Conservation (phyloP, 2,329 filamentous ascomycete genomes). For the Parastagonospora avenae region DNA sequence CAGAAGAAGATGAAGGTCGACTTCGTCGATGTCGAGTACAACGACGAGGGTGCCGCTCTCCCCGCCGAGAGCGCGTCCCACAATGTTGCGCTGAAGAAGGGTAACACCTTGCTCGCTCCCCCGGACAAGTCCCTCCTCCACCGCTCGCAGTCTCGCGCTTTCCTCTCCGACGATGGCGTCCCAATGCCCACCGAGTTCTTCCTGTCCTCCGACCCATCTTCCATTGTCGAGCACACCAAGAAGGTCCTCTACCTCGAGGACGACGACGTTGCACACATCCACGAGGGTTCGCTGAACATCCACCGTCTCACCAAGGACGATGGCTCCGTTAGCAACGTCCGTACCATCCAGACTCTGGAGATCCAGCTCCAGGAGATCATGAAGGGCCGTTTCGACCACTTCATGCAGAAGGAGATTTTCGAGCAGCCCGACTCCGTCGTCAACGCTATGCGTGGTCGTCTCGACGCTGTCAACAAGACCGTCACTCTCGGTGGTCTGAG, state of each 20-base stretch:
- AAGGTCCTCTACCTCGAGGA: slow-evolving; percentile 99
- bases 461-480: slow-evolving; percentile 90
- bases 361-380: slow-evolving; percentile 99
- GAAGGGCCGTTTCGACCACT: slow-evolving; percentile 99
- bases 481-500: slow-evolving; percentile 95
- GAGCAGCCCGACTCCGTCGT: slow-evolving; percentile 99
- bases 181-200: slow-evolving; percentile 99
- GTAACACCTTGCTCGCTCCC: slow-evolving; percentile 69
- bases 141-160: slow-evolving; percentile 96
- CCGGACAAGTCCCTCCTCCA: slow-evolving; percentile 98
- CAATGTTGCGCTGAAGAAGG: slow-evolving; percentile 94
- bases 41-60: slow-evolving; percentile 76
- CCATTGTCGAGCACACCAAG: slow-evolving; percentile 99
- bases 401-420: slow-evolving; percentile 99
- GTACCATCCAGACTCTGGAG: slow-evolving; percentile 97
- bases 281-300: slow-evolving; percentile 98
- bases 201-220: slow-evolving; percentile 96
- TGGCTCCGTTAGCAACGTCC: slow-evolving; percentile 86
- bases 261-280: slow-evolving; percentile 99
- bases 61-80: slow-evolving; percentile 94
- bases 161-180: slow-evolving; percentile 97
- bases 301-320: slow-evolving; percentile 97
- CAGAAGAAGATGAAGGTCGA: slow-evolving; percentile 99
- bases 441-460: slow-evolving; percentile 99
- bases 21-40: slow-evolving; percentile 98